Percentiles rank a stretch among this genome's conserved stretches.
These are phyloP conservation scores for Annulohypoxylon bovei DNA, from an alignment of 495 filamentous ascomycete species.

Conservation along the genomic window DNA sequence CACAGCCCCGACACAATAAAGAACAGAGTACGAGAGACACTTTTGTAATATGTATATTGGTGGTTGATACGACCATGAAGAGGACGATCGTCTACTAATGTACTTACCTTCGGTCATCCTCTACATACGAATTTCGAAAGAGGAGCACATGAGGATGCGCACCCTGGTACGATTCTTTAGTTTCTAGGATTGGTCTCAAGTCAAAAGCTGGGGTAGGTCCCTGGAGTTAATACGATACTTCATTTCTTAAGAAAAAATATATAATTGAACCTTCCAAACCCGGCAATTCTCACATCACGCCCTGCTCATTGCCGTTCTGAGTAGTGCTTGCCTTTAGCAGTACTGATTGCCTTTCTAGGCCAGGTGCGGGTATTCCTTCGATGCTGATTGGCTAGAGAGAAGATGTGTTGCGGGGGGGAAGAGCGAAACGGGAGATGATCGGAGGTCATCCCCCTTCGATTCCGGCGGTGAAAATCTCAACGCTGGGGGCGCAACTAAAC, in stretches of 20 bases:
- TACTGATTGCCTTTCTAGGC: slow-evolving; percentile 1
- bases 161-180: not conserved
- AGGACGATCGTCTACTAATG: slow-evolving; percentile 9
- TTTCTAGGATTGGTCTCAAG: not conserved
- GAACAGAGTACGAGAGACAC: not conserved
- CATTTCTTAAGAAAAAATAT: not conserved
- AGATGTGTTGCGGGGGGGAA: not conserved
- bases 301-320: not conserved
- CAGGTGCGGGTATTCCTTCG: slow-evolving; percentile 3
- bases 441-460: slow-evolving; percentile 12
- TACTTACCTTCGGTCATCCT: not conserved
- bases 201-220: not conserved
- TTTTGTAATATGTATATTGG: not conserved
- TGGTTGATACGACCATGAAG: not conserved
- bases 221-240: slow-evolving; percentile 6
- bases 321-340: slow-evolving; percentile 5
- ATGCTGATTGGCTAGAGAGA: not conserved
- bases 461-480: slow-evolving; percentile 6
- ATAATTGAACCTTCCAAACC: not conserved
- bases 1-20: slow-evolving; percentile 23
- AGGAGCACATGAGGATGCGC: slow-evolving; percentile 4
- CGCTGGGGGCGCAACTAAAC: slow-evolving; percentile 18
- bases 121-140: not conserved
- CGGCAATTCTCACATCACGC: slow-evolving; percentile 7
- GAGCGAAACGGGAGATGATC: not conserved